Evolutionary conservation across 352 stramenopile species (phyloP).

Genomic region (Phytophthora megakarya): DNA sequence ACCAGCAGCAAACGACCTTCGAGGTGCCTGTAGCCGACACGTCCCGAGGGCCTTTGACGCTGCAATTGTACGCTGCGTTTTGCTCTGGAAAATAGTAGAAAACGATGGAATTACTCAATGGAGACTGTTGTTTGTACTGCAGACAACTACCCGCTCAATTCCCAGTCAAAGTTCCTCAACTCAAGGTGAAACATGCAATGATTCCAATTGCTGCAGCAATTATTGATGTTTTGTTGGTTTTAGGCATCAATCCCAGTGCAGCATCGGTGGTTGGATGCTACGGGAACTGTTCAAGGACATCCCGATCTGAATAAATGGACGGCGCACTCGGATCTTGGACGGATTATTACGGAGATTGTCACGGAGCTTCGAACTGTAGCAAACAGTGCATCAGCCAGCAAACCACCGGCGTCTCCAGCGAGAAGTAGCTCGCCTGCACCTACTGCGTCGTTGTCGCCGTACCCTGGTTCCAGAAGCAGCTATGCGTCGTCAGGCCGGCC

Average conservation of each 20-base stretch:
- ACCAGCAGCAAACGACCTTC: conserved; percentile 86
- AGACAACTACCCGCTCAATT: conserved; percentile 80
- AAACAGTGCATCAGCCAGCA: conserved; percentile 20
- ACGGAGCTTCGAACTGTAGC: conserved; percentile 50
- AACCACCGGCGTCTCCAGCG: conserved; percentile 30
- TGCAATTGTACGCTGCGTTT: conserved; percentile 51
- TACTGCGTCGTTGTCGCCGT: conserved; percentile 24
- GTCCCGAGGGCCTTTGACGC: conserved; percentile 44
- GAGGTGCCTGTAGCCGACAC: conserved; percentile 75
- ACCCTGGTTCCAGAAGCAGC: conserved; percentile 30
- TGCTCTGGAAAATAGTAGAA: neutral
- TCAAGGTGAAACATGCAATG: conserved; percentile 45
- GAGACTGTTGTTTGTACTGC: conserved; percentile 4
- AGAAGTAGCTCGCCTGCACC: conserved; percentile 22
- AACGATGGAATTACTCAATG: neutral
- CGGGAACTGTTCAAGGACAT: conserved; percentile 72
- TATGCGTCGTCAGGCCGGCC: conserved; percentile 38
- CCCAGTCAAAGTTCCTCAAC: conserved; percentile 64
- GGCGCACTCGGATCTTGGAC: conserved; percentile 80
- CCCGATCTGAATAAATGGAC: conserved; percentile 82
- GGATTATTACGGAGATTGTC: conserved; percentile 79
- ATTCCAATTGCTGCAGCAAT: neutral
- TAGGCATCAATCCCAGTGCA: conserved; percentile 75
- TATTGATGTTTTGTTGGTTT: neutral
- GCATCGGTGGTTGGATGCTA: conserved; percentile 74